Evolutionary conservation across 2,329 filamentous ascomycete genomes (phyloP).

Genomic region (Exophiala phaeomuriformis): DNA sequence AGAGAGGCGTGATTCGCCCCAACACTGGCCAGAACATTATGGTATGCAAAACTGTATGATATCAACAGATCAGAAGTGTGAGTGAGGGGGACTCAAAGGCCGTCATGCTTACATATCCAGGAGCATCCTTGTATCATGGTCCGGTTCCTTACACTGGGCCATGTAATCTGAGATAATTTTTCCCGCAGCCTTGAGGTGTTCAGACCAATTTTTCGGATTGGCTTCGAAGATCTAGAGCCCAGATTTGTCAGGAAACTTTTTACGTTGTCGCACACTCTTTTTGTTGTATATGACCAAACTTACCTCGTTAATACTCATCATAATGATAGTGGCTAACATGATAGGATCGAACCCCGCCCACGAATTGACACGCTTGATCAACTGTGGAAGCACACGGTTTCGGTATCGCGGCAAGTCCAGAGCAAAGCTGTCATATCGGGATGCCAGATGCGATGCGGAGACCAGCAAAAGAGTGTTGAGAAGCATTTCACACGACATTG

Average conservation of each 20-base stretch:
- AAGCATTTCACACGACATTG: slow-evolving; percentile 2
- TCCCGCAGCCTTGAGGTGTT: slow-evolving; percentile 2
- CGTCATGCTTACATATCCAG: slow-evolving; percentile 3
- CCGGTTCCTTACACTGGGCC: slow-evolving; percentile 4
- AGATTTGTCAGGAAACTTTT: neutral
- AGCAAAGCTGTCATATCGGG: slow-evolving; percentile 1
- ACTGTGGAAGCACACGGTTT: slow-evolving; percentile 1
- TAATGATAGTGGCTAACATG: slow-evolving; percentile 7
- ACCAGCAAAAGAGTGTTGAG: slow-evolving; percentile 6
- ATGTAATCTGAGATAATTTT: slow-evolving; percentile 3
- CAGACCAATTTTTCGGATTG: slow-evolving; percentile 3
- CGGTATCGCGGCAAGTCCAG: slow-evolving; percentile 2
- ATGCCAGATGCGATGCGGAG: slow-evolving; percentile 2
- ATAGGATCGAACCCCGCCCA: slow-evolving; percentile 2
- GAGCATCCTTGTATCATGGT: slow-evolving; percentile 4
- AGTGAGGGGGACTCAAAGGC: neutral
- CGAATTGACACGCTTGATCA: neutral
- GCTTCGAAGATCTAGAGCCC: slow-evolving; percentile 5
- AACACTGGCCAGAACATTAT: slow-evolving; percentile 4
- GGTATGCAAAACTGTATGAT: slow-evolving; percentile 7
- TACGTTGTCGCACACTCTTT: too few relatives aligned
- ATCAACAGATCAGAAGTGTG: neutral
- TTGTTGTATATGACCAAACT: neutral
- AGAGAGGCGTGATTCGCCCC: slow-evolving; percentile 1
- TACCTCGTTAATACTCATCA: slow-evolving; percentile 9